Evolutionary conservation across 2,329 filamentous ascomycete genomes (phyloP).

Genomic region (Diaporthe sp.): DNA sequence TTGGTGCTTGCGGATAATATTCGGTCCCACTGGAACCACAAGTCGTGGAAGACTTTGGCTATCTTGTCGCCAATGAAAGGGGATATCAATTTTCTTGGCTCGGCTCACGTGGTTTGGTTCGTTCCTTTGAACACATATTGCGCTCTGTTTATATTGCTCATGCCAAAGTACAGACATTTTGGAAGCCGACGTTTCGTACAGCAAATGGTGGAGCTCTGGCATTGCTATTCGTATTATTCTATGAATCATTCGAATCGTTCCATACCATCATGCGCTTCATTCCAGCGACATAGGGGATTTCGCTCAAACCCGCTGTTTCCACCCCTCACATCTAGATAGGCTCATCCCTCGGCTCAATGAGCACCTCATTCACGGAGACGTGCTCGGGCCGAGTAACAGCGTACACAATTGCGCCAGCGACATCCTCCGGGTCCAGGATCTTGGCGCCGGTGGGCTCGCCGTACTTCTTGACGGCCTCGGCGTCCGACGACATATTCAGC

Average conservation of each 20-base stretch:
- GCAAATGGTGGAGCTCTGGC: background rate
- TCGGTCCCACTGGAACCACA: background rate
- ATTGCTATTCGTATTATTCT: background rate
- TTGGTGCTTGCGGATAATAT: background rate
- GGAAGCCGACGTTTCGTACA: background rate
- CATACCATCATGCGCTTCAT: background rate
- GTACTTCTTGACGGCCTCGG: slow-evolving; percentile 82
- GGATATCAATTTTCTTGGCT: background rate
- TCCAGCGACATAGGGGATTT: background rate
- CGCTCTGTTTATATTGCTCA: background rate
- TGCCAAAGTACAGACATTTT: too few relatives aligned
- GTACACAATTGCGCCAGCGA: slow-evolving; percentile 79
- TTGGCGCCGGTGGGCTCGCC: slow-evolving; percentile 81
- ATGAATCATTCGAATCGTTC: background rate
- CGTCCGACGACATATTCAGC: slow-evolving; percentile 79
- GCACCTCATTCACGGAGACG: slow-evolving; percentile 83
- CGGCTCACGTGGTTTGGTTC: background rate
- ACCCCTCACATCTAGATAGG: slow-evolving; percentile 65
- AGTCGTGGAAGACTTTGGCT: background rate
- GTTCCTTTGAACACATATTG: background rate
- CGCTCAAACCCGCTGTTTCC: background rate
- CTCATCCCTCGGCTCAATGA: slow-evolving; percentile 83
- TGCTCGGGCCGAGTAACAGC: slow-evolving; percentile 80
- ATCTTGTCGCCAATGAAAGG: background rate
- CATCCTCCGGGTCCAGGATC: slow-evolving; percentile 80